Percentiles rank a stretch among this genome's conserved stretches.
These are phyloP conservation scores for Haplosporangium sp. DNA, from an alignment of 371 early-diverging fungal species.

Conservation along the genomic window DNA sequence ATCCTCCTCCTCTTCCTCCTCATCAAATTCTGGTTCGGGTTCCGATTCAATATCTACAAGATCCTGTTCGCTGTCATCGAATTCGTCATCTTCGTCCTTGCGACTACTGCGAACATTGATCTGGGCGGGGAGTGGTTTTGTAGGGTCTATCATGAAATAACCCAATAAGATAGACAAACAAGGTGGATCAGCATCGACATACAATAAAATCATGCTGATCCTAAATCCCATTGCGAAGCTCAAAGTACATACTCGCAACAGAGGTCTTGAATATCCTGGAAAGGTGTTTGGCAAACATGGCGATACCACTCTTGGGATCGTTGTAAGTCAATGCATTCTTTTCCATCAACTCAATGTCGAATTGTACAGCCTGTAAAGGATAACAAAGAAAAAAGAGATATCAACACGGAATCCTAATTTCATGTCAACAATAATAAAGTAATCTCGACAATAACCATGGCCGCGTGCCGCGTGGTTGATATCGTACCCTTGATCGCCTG, in stretches of 20 bases:
- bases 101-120: slow-evolving; percentile 30
- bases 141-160: slow-evolving; percentile 47
- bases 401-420: neutral
- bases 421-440: neutral
- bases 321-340: slow-evolving; percentile 78
- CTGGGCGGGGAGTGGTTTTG: slow-evolving; percentile 58
- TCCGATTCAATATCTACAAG: slow-evolving; percentile 41
- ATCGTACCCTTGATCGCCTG: slow-evolving; percentile 63
- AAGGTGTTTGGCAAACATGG: slow-evolving; percentile 67
- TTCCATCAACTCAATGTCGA: slow-evolving; percentile 73
- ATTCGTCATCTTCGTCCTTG: slow-evolving; percentile 54
- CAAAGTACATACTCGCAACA: slow-evolving; percentile 52
- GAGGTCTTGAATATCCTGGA: slow-evolving; percentile 68
- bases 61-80: slow-evolving; percentile 50
- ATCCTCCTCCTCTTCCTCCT: slow-evolving; percentile 57
- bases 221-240: too few relatives aligned
- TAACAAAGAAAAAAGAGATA: neutral
- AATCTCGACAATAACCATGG: neutral
- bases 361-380: slow-evolving; percentile 65
- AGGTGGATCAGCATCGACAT: neutral
- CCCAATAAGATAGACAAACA: neutral
- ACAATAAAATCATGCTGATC: too few relatives aligned
- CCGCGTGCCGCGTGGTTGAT: neutral
- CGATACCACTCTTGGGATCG: slow-evolving; percentile 68
- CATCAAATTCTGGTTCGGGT: slow-evolving; percentile 63